Evolutionary conservation across 257 asterid species (phyloP).

Genomic region (Gentiana macrophylla): DNA sequence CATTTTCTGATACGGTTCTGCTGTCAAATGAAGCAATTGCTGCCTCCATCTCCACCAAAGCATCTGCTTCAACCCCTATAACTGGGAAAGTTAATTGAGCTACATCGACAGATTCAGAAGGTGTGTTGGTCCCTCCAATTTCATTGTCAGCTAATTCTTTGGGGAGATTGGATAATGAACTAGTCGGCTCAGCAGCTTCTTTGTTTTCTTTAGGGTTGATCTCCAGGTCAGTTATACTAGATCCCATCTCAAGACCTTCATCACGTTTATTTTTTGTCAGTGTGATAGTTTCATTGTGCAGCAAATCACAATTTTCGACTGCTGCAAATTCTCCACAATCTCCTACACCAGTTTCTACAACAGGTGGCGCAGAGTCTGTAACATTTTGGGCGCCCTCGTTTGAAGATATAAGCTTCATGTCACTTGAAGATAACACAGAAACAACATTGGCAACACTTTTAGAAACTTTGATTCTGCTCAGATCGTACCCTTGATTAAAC

Average conservation of each 20-base stretch:
- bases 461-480: conserved; percentile 39
- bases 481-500: conserved; percentile 46
- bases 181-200: conserved; percentile 12
- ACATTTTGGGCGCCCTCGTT: conserved; percentile 19
- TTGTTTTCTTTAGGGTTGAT: conserved; percentile 15
- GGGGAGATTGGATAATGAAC: conserved; percentile 16
- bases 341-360: conserved; percentile 12
- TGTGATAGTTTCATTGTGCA: conserved; percentile 18
- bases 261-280: conserved; percentile 20
- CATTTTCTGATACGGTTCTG: conserved; percentile 17
- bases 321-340: conserved; percentile 16
- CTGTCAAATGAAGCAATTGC: conserved; percentile 21
- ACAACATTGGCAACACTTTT: conserved; percentile 25
- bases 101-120: conserved; percentile 14
- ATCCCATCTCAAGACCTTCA: conserved; percentile 9
- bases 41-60: conserved; percentile 16
- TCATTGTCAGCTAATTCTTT: conserved; percentile 26
- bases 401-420: conserved; percentile 21
- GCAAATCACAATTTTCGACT: conserved; percentile 24
- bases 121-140: conserved; percentile 13
- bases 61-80: conserved; percentile 22
- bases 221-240: conserved; percentile 13
- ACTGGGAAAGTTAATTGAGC: conserved; percentile 3
- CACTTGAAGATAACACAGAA: conserved; percentile 22
- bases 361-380: conserved; percentile 10